A percentile compares a stretch with the other conserved stretches of the same genome.
These are phyloP conservation scores for Uronychia binucleata DNA, from an alignment of 73 alveolate species.

Conservation along the genomic window DNA sequence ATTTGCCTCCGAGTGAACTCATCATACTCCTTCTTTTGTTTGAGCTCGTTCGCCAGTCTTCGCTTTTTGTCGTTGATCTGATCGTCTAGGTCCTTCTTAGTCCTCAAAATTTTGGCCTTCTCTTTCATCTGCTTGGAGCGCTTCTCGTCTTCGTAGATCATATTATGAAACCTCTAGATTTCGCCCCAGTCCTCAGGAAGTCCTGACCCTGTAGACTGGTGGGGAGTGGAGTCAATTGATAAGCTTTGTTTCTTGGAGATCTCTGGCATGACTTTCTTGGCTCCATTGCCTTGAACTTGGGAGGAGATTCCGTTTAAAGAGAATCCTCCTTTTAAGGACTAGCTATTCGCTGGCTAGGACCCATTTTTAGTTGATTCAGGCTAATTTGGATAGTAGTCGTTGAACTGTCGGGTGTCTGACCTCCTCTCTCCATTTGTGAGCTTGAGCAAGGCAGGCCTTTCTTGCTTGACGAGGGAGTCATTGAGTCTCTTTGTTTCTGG, in stretches of 20 bases:
- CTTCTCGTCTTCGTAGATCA: conserved; percentile 30
- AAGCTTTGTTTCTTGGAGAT: too few species aligned
- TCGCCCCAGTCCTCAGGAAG: conserved; percentile 48
- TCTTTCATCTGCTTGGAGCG: not conserved
- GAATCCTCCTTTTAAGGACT: too few species aligned
- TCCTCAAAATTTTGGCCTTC: conserved; percentile 1
- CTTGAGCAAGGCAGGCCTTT: not conserved
- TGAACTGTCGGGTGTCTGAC: not conserved
- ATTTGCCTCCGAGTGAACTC: not conserved
- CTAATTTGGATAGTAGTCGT: not conserved
- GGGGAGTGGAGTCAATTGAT: conserved; percentile 3
- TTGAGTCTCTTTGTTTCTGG: not conserved
- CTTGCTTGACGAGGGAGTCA: not conserved
- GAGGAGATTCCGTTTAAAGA: too few species aligned
- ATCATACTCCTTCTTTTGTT: conserved; percentile 26
- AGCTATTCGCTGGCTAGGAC: too few species aligned
- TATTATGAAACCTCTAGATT: conserved; percentile 10
- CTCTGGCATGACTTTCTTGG: too few species aligned
- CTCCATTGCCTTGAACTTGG: conserved; percentile 23
- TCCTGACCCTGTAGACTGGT: conserved; percentile 1
- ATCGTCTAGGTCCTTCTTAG: conserved; percentile 25
- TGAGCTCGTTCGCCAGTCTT: conserved; percentile 4
- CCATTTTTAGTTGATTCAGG: too few species aligned
- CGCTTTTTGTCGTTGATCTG: conserved; percentile 19
- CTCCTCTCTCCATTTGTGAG: not conserved